Percentiles rank a stretch among this genome's conserved stretches.
Conservation (phyloP, 2,329 filamentous ascomycete species). For the Fusarium domesticum region DNA sequence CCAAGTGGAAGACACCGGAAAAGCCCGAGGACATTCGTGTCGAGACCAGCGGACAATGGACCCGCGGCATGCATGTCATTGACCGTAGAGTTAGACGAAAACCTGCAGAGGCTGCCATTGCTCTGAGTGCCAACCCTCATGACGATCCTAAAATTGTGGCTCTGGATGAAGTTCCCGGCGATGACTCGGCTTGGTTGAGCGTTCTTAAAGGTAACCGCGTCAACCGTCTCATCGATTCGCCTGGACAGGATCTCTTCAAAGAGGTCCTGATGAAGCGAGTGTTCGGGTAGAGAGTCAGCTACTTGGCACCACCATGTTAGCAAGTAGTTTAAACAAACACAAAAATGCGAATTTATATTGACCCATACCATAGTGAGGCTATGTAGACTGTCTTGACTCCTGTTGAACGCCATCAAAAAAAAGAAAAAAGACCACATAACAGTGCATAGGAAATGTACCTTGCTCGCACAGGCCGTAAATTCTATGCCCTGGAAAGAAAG, state of each 20-base stretch:
- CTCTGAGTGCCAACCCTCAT: slow-evolving; percentile 41
- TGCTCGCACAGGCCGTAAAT: slow-evolving; percentile 12
- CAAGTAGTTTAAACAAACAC: slow-evolving; percentile 15
- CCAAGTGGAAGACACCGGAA: slow-evolving; percentile 55
- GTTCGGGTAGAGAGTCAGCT: slow-evolving; percentile 44
- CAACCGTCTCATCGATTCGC: slow-evolving; percentile 66
- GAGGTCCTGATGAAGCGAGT: slow-evolving; percentile 62
- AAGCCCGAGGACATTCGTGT: slow-evolving; percentile 79
- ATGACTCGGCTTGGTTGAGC: slow-evolving; percentile 75
- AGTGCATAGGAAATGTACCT: background rate
- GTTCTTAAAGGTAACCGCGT: slow-evolving; percentile 73
- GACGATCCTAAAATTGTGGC: slow-evolving; percentile 40
- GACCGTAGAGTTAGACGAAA: slow-evolving; percentile 66
- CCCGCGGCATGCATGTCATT: slow-evolving; percentile 81
- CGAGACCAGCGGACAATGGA: slow-evolving; percentile 93
- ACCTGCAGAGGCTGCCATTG: slow-evolving; percentile 42
- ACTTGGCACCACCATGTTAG: slow-evolving; percentile 12
- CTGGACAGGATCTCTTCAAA: slow-evolving; percentile 66
- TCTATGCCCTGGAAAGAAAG: slow-evolving; percentile 16
- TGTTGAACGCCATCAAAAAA: slow-evolving; percentile 23
- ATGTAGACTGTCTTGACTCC: slow-evolving; percentile 30
- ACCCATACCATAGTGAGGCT: slow-evolving; percentile 20
- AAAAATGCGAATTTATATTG: slow-evolving; percentile 8
- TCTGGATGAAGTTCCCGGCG: slow-evolving; percentile 59
- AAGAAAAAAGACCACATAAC: background rate